These are phyloP conservation scores for Phyllosticta ampelicida DNA, from an alignment of 2,329 filamentous ascomycete genomes.

Conservation along the genomic window DNA sequence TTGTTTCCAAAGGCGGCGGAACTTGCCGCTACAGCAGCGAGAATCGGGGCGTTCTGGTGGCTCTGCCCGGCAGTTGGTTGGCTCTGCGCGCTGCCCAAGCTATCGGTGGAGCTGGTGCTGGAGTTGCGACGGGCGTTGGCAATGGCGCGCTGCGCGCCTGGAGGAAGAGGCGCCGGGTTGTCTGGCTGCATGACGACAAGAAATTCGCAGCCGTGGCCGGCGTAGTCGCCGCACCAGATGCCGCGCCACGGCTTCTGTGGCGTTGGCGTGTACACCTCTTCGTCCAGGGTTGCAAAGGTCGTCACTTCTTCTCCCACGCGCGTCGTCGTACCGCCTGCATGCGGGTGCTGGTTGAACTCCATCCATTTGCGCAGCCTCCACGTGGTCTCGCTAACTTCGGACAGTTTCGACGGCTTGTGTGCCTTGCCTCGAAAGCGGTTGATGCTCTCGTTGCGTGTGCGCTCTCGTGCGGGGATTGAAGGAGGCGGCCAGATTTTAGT, in stretches of 20 bases:
- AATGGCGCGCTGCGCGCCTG: background rate
- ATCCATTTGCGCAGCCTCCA: slow-evolving; percentile 73
- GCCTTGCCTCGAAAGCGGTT: slow-evolving; percentile 33
- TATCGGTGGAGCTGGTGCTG: background rate
- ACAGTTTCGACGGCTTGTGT: slow-evolving; percentile 41
- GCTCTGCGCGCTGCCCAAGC: slow-evolving; percentile 5
- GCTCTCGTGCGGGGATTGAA: slow-evolving; percentile 52
- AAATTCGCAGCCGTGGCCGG: slow-evolving; percentile 80
- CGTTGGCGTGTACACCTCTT: slow-evolving; percentile 69
- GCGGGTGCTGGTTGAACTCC: slow-evolving; percentile 42
- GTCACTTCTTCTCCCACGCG: slow-evolving; percentile 43
- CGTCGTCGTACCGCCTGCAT: slow-evolving; percentile 22
- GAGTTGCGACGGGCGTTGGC: background rate
- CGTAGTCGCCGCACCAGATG: slow-evolving; percentile 89
- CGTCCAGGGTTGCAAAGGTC: slow-evolving; percentile 64
- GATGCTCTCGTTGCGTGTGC: slow-evolving; percentile 42
- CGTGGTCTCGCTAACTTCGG: slow-evolving; percentile 54
- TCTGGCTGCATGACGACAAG: slow-evolving; percentile 69
- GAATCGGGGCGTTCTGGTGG: no score
- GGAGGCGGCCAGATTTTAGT: slow-evolving; percentile 61
- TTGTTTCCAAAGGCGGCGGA: no score
- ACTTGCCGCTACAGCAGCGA: no score
- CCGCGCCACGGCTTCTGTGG: slow-evolving; percentile 71
- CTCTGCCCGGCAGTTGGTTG: background rate
- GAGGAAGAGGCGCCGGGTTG: slow-evolving; percentile 31